Conservation (phyloP, 2,329 filamentous ascomycete species). For the Daldinia sp. region DNA sequence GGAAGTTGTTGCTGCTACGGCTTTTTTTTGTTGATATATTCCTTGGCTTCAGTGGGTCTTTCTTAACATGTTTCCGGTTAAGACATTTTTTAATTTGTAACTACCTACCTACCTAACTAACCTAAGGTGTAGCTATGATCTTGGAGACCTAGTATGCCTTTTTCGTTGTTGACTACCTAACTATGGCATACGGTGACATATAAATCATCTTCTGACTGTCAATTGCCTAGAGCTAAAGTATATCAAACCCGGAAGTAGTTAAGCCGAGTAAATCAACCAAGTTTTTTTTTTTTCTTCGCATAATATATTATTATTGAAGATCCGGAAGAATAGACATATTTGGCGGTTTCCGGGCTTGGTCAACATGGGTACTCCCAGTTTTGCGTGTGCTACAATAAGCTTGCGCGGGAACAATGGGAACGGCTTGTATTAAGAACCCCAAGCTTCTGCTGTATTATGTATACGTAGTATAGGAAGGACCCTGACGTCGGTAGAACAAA, state of each 20-base stretch:
- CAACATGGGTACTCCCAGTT: slow-evolving; percentile 23
- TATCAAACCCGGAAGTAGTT: slow-evolving; percentile 36
- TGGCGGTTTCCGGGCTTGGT: slow-evolving; percentile 29
- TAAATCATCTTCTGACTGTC: background rate
- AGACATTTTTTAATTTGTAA: background rate
- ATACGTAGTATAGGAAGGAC: background rate
- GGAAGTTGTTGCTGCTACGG: background rate
- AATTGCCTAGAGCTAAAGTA: background rate
- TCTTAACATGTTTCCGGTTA: background rate
- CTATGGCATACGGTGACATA: background rate
- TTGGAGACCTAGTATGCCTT: background rate
- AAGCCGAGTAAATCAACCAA: slow-evolving; percentile 27
- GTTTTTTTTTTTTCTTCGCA: slow-evolving; percentile 17
- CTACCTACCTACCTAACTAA: too few species aligned
- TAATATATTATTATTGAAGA: slow-evolving; percentile 26
- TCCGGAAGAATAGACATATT: slow-evolving; percentile 34
- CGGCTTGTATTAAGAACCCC: slow-evolving; percentile 33
- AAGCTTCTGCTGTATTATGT: slow-evolving; percentile 14
- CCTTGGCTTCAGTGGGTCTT: background rate
- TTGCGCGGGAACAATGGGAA: slow-evolving; percentile 17
- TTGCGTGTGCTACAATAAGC: slow-evolving; percentile 19
- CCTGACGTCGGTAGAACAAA: slow-evolving; percentile 24
- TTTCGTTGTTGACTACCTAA: too few species aligned
- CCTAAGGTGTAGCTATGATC: background rate
- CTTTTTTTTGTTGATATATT: background rate